Base-by-base conservation (phyloP, 2,329 filamentous ascomycete species). In the Alternaria sp. region DNA sequence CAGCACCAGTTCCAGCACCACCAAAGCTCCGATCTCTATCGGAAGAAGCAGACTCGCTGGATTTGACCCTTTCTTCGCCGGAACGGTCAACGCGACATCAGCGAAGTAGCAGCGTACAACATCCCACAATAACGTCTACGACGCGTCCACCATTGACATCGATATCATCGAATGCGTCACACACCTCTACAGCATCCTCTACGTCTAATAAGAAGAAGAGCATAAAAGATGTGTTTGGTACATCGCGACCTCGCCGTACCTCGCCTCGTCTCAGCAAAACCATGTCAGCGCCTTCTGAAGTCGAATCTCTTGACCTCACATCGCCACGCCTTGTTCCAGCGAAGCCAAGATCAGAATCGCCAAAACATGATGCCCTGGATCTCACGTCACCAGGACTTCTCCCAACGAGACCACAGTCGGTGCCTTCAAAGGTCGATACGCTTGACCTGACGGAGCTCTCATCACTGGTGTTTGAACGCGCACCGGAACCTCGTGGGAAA, bases 41-140 rank as follows among this genome's bases (percentile, higher is more conserved):
- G 14, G 62, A 63, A 28, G 59, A 63, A 27, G 51, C 74, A 5
- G 73, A 77, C 34, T 71, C 72, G 3, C 60, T 77, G 12, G 74
- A 77, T 38, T 59, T 77, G 41, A 77, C 76, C 3, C 55, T 74
- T 8, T 74, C 74, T 0, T 69, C 74, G 9, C 70, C 72, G 9
- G 9, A 46, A 14, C 32, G 49, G 9, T 28, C 44, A 44, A 22
- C 22, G 20, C 54, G 54, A 32, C 18, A n/a, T 41, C 51, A 43
- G 32, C 50, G 52, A 6, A 50, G 34, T 20, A 32, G n/a, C 34
- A 44, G 45, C 54, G 22, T 58, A 53, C 27, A 38, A 12, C 53
- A 59, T 18, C 51, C 60, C n/a, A 56, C 45, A 36, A 36, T 41
- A 22, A 32, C 32, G 7, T 54, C 64, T 10, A 54, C 28, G 8